phyloP scores from a whole-genome alignment of 768 basidiomycete genomes.

The Daedaleopsis sinensis region DNA sequence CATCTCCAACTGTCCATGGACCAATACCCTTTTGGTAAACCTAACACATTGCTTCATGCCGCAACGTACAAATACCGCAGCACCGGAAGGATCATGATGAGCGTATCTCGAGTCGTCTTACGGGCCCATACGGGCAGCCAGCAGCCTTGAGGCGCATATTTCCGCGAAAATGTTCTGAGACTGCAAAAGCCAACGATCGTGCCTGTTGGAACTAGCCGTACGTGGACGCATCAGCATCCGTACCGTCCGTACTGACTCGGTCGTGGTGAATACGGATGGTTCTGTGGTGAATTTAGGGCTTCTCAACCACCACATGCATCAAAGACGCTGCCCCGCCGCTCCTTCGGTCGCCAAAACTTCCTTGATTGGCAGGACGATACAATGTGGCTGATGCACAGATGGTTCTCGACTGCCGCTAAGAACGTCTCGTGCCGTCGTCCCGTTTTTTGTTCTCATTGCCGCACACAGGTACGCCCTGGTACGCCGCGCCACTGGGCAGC shows the following conservation, averaged over 20 bases:
- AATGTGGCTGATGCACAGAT: conserved; percentile 1
- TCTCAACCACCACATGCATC: conserved; percentile 10
- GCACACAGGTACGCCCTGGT: background rate
- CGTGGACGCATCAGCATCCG: background rate
- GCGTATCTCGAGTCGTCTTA: background rate
- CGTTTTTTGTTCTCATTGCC: conserved; percentile 5
- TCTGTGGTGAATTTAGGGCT: background rate
- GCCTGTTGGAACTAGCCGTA: conserved; percentile 4
- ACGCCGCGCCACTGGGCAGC: background rate
- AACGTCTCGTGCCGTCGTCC: background rate
- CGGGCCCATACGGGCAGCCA: no score
- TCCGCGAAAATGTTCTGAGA: background rate
- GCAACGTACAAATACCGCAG: background rate
- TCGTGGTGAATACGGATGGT: background rate
- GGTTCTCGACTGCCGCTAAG: conserved; percentile 1
- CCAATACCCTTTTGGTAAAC: no score
- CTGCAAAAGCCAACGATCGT: background rate
- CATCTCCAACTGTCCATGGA: no score
- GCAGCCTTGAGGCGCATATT: conserved; percentile 6
- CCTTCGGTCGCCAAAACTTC: background rate
- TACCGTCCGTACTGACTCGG: background rate
- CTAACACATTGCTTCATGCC: background rate
- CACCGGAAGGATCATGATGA: conserved; percentile 9
- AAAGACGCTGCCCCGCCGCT: conserved; percentile 1
- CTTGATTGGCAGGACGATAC: conserved; percentile 11